These are phyloP conservation scores for Coriaria nepalensis DNA, from an alignment of 306 rosid genomes.

Conservation along the genomic window DNA sequence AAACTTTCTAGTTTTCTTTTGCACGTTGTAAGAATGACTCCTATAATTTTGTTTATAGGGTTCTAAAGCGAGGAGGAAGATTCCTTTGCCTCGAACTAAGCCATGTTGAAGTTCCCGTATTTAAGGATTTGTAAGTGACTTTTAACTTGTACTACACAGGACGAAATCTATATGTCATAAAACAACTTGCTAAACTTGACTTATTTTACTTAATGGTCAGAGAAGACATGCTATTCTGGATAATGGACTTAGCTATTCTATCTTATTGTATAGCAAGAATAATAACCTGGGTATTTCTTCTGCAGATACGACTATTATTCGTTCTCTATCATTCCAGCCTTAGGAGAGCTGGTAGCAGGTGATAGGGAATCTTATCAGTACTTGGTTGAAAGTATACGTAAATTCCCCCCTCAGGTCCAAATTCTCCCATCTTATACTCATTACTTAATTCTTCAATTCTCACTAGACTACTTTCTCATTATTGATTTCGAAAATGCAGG, in stretches of 20 bases:
- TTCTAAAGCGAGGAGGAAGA: slow-evolving; percentile 81
- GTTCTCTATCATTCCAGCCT: slow-evolving; percentile 55
- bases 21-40: neutral
- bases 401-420: slow-evolving; percentile 78
- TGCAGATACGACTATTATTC: slow-evolving; percentile 73
- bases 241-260: slow-evolving; percentile 9
- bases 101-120: slow-evolving; percentile 67
- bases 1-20: neutral
- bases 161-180: neutral
- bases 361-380: slow-evolving; percentile 86
- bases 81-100: slow-evolving; percentile 93
- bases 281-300: slow-evolving; percentile 19
- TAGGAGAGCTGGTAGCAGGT: slow-evolving; percentile 73
- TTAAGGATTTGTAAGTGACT: slow-evolving; percentile 74
- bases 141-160: slow-evolving; percentile 3
- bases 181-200: neutral
- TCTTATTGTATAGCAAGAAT: too few species aligned
- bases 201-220: neutral
- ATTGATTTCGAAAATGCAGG: slow-evolving; percentile 32
- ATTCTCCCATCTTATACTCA: slow-evolving; percentile 6
- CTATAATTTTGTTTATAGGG: slow-evolving; percentile 49
- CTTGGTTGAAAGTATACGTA: slow-evolving; percentile 86
- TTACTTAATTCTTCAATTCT: neutral
- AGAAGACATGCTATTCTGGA: slow-evolving; percentile 4
- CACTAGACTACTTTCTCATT: neutral